Evolutionary conservation across 495 filamentous ascomycete species (phyloP), one percentile per base, ranked within the genome.

Genomic region (Penicillium riverlandense): DNA sequence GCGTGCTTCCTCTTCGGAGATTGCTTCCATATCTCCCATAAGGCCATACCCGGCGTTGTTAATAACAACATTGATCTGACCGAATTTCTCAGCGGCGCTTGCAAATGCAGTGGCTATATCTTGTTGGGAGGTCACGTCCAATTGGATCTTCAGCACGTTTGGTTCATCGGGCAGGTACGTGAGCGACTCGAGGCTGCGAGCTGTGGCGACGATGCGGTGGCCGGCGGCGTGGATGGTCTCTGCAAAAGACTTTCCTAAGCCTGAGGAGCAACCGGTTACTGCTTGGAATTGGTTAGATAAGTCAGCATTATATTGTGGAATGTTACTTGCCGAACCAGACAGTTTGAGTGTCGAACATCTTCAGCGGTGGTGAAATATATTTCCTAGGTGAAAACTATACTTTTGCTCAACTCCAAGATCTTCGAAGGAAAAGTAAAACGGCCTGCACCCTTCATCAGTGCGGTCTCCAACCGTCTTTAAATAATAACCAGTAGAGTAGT

Each of bases 131-230:
- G 47, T 32, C 1, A 45, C 43, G 38, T 45, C 36, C n/a, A 45
- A 29, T 3, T 14, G 16, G 8, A 76, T 53, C 42, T 71, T 72
- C 29, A 76, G 70, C 28, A 72, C 55, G 37, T 48, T 55, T 29
- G 59, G 45, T 6, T 35, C 32, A 4, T 55, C 48, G 4, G 71
- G 62, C 10, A 77, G 55, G 41, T 56, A 59, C 14, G 62, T 54
- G 13, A 77, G 57, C 6, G 58, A 42, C 7, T 53, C 22, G n/a
- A 52, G 12, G 33, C 71, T 61, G 40, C 62, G 59, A 11, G 72
- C 69, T 1, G 71, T 79, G 9, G 74, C 76, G 2, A 77, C 71
- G 22, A 80, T 51, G 8, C 65, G 67, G 38, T 74, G 54, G 29
- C 59, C 55, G 8, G 62, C 52, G 27, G 67, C 55, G 37, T 66